Percentiles rank a stretch among this genome's conserved stretches.
phyloP scores from a whole-genome alignment of 306 rosid genomes.

The Ammopiptanthus mongolicus region DNA sequence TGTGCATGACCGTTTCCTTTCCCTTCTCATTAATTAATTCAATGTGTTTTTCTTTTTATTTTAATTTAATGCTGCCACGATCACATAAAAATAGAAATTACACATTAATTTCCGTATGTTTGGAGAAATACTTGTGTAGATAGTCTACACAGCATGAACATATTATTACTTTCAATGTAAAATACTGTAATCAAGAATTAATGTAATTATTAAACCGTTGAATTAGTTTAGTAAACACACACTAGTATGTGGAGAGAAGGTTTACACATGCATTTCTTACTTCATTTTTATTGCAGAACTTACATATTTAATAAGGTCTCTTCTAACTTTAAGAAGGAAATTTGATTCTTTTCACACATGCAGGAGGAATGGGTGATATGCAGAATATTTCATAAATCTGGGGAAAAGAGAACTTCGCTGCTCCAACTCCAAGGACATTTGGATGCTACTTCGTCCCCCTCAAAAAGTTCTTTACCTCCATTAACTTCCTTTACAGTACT shows the following conservation, averaged over 20 bases:
- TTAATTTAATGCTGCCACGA: not conserved
- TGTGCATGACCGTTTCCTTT: not conserved
- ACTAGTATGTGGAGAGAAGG: too few species aligned
- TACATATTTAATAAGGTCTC: not conserved
- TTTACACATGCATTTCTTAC: too few species aligned
- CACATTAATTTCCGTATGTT: too few species aligned
- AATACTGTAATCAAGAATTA: too few species aligned
- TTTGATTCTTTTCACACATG: not conserved
- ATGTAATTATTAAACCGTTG: too few species aligned
- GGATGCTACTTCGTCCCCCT: not conserved
- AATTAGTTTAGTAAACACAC: too few species aligned
- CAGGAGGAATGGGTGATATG: slow-evolving; percentile 96
- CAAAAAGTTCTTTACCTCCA: not conserved
- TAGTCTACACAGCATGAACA: too few species aligned
- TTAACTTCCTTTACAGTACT: slow-evolving; percentile 15
- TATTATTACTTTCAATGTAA: too few species aligned
- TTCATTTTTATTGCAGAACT: too few species aligned
- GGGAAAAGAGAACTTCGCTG: slow-evolving; percentile 41
- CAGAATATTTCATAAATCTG: slow-evolving; percentile 63
- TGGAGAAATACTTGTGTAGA: too few species aligned
- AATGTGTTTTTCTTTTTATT: not conserved
- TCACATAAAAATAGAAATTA: not conserved
- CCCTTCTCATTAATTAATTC: not conserved
- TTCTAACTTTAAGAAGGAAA: not conserved
- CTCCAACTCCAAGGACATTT: slow-evolving; percentile 29